Base-by-base conservation (phyloP, 2,329 filamentous ascomycete genomes). In the Emydomyces testavorans region DNA sequence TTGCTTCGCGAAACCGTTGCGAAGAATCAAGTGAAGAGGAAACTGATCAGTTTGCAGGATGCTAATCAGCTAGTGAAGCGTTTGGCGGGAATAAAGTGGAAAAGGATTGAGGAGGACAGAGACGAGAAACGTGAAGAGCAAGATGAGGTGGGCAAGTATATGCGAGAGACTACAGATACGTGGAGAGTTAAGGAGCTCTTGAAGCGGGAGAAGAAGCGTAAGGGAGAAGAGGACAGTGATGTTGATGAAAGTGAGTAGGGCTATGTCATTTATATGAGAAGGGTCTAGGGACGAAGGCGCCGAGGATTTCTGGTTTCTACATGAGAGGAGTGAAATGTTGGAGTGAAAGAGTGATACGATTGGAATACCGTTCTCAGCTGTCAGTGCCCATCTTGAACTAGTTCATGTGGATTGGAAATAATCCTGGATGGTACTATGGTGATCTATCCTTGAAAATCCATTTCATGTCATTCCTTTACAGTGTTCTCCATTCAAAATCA, bases 1-100 rank as follows among this genome's bases (percentile, higher is more conserved):
- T 32, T 42, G 18, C 48, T 52, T 16, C 48, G 36, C 23, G 41
- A 26, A 1, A 28, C 28, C 0, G 36, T 28, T 7, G 6, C 43
- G 28, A 38, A 53, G 48, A 41, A 51, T 50, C n/a, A 53, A 21
- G 37, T 40, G 20, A 77, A 74, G 65, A 66, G 76, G 53, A 71
- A 67, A 54, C 62, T 80, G 10, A 76, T 80, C 4, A 75, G 66
- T 42, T 58, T 80, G 48, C 68, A 71, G 32, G 77, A 81, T 59
- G 77, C 77, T 8, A 80, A 79, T 56, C 76, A 80, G 59, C 75
- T 80, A 16, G 75, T 76, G 6, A 75, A 71, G 54, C 58, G 75
- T 18, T 53, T 75, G 53, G 69, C 66, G 1, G 28, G 52, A 38
- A 47, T 18, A 31, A 48, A 21, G 16, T 21, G 41, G 35, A 51